Evolutionary conservation across 1,284 basidiomycete species (phyloP).

Genomic region (Inonotus hispidus): DNA sequence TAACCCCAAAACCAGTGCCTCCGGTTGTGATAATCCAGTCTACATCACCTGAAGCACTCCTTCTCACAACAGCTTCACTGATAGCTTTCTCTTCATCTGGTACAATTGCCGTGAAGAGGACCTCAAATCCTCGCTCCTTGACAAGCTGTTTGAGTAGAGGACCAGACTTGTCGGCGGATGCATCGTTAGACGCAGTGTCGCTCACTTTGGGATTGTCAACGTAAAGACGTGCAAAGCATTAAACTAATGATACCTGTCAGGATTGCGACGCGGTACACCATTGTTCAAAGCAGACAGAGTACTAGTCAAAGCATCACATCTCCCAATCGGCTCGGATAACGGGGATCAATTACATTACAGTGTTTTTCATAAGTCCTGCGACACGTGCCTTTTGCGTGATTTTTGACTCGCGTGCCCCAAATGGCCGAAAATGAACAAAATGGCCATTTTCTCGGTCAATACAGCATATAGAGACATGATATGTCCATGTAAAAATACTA

Average conservation of each 20-base stretch:
- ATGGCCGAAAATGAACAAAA: no score
- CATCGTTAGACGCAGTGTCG: slow-evolving; percentile 55
- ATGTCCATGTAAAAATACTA: no score
- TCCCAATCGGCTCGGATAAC: no score
- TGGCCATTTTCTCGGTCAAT: no score
- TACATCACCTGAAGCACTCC: slow-evolving; percentile 40
- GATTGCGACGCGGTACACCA: slow-evolving; percentile 12
- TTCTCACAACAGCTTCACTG: slow-evolving; percentile 39
- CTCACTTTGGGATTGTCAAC: slow-evolving; percentile 42
- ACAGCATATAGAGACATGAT: no score
- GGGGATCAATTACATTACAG: no score
- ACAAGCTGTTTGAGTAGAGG: slow-evolving; percentile 54
- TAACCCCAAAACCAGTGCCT: slow-evolving; percentile 79
- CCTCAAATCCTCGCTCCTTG: slow-evolving; percentile 33
- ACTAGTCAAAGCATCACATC: no score
- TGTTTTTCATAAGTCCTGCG: no score
- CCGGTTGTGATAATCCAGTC: slow-evolving; percentile 80
- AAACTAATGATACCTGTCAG: slow-evolving; percentile 9
- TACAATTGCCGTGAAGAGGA: slow-evolving; percentile 37
- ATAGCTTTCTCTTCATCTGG: slow-evolving; percentile 60
- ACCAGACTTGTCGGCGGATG: slow-evolving; percentile 57
- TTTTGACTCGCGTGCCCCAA: no score
- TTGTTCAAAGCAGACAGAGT: no score
- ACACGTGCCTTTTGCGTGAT: no score
- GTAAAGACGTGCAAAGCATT: no score